phyloP scores from a whole-genome alignment of 352 stramenopile species.

The Globisporangium paddicum region DNA sequence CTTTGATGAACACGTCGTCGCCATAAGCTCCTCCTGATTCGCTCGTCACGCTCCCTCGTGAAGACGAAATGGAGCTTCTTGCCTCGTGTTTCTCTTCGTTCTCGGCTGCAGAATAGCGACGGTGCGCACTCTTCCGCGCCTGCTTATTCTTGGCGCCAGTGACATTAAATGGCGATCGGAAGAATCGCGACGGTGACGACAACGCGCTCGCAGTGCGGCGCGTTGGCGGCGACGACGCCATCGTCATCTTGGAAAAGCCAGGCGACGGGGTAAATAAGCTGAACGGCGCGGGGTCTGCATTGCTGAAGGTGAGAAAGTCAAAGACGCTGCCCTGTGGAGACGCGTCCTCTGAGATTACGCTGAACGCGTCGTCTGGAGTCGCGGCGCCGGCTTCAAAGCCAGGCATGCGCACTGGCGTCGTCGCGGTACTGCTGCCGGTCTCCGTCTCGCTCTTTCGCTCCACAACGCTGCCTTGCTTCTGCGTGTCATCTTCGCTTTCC shows the following conservation, averaged over 20 bases:
- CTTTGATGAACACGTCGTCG: background rate
- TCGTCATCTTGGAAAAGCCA: conserved; percentile 14
- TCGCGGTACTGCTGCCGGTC: conserved; percentile 18
- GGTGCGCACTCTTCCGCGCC: conserved; percentile 5
- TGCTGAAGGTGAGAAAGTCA: conserved; percentile 41
- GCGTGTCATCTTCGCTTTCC: conserved; percentile 10
- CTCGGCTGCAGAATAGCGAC: background rate
- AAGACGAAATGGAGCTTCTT: background rate
- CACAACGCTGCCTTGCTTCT: conserved; percentile 1
- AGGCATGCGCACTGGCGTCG: conserved; percentile 9
- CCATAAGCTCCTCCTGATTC: background rate
- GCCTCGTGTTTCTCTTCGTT: conserved; percentile 3
- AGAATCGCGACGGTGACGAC: conserved; percentile 68
- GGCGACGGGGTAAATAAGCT: conserved; percentile 55
- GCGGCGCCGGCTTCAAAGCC: conserved; percentile 14
- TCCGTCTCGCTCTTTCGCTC: background rate
- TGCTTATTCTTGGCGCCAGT: conserved; percentile 16
- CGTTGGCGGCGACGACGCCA: conserved; percentile 18
- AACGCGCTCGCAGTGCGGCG: conserved; percentile 22
- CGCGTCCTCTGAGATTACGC: conserved; percentile 45
- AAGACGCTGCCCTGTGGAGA: conserved; percentile 41
- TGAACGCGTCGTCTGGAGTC: conserved; percentile 32
- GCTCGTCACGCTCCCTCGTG: background rate
- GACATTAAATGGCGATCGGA: conserved; percentile 52
- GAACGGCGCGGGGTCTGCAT: conserved; percentile 24